Conservation (phyloP, 192 early-diverging fungal genomes). For the Coemansia sp. region DNA sequence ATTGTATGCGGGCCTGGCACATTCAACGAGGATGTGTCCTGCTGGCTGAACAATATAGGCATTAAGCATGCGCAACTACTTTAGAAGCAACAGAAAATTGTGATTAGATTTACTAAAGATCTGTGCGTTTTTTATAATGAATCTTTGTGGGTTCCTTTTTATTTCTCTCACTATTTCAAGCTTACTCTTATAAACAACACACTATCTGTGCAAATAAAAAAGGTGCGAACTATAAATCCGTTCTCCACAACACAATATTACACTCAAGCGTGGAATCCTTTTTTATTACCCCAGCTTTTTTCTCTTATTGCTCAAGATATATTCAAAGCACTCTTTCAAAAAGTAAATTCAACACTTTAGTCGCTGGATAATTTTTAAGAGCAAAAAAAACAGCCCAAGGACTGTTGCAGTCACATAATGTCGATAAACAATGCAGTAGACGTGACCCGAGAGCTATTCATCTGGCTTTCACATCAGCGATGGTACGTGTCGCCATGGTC, state of each 20-base stretch:
- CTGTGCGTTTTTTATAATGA: background rate
- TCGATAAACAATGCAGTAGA: constrained; percentile 5
- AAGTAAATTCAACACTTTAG: background rate
- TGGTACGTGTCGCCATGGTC: constrained; percentile 16
- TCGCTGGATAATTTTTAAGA: background rate
- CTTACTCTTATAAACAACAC: too few species aligned
- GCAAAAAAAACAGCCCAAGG: background rate
- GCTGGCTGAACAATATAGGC: constrained; percentile 18
- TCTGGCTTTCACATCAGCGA: constrained; percentile 15
- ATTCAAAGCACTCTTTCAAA: too few species aligned
- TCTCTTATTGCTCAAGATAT: background rate
- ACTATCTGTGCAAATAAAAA: too few species aligned
- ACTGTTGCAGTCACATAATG: background rate
- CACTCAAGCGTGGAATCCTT: background rate
- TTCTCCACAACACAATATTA: background rate
- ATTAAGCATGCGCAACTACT: constrained; percentile 17
- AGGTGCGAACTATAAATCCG: background rate
- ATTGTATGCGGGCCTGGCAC: constrained; percentile 36
- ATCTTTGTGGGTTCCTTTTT: background rate
- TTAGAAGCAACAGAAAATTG: constrained; percentile 1
- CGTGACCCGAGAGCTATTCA: background rate
- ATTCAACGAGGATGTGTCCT: constrained; percentile 29
- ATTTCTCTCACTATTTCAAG: background rate
- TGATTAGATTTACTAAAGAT: too few species aligned
- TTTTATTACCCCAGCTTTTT: background rate